Evolutionary conservation across 1,139 yeast genomes (phyloP), one percentile per base, ranked within the genome.

Genomic region (Spencermartinsiella ligniputridi): DNA sequence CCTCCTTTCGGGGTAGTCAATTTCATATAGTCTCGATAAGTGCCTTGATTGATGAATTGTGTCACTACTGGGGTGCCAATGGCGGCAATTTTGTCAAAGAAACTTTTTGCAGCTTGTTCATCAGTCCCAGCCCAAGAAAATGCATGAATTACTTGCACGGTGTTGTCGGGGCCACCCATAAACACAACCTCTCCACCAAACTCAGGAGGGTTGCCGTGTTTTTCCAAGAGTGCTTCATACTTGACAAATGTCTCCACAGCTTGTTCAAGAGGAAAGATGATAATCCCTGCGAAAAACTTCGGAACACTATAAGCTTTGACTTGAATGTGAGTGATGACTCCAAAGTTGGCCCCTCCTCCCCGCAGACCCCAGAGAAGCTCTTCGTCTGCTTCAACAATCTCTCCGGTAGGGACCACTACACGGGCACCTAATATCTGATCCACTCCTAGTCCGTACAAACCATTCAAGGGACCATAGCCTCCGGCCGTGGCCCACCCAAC

Each of bases 331-430:
- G 17, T 15, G n/a, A 30, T 30, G 17, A 30, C 17, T n/a, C 34
- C 34, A 30, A 30, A 30, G 34, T 15, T 15, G 15, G 12, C 6
- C 8, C 34, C 34, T n/a, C 34, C 34, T 6, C 34, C 34, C 15
- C 34, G 6, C 17, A 30, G 34, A 6, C 34, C 34, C 34, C 34
- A 30, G 12, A 30, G n/a, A n/a, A 30, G 17, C n/a, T 30, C 34
- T 8, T 30, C 34, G 34, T 30, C 34, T 8, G 34, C 34, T 6
- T 30, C 17, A 6, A 30, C 34, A 15, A 30, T 12, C n/a, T 30
- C 17, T 6, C 34, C 34, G 6, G 6, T 30, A 30, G 17, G 17
- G n/a, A 8, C n/a, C 34, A 30, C 34, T 5, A 30, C 17, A 8
- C 17, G 15, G n/a, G 34, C 22, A 24, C 27, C 3, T n/a, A 25